Percentiles rank a stretch among this genome's conserved stretches.
phyloP scores from a whole-genome alignment of 2,329 filamentous ascomycete species.

The Graphilbum sp. region DNA sequence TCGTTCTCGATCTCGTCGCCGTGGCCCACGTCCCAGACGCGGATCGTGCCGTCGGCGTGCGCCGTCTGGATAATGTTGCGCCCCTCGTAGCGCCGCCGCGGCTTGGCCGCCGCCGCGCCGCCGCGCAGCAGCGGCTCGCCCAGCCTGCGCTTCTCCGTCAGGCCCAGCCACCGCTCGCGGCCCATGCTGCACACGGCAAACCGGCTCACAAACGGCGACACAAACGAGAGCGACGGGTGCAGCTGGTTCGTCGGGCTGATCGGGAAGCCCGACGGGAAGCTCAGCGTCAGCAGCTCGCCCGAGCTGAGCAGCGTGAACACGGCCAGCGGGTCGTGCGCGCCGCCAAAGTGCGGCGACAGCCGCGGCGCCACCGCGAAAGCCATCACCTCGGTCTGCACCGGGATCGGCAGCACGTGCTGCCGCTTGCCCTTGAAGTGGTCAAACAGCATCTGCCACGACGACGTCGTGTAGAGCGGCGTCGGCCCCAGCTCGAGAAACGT shows the following conservation, averaged over 20 bases:
- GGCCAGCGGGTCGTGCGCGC: constrained; percentile 81
- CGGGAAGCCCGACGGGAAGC: constrained; percentile 80
- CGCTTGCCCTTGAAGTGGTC: constrained; percentile 68
- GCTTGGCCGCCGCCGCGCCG: constrained; percentile 54
- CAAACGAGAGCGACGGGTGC: constrained; percentile 71
- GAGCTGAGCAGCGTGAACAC: constrained; percentile 65
- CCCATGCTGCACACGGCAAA: constrained; percentile 58
- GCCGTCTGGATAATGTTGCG: constrained; percentile 75
- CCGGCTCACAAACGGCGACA: constrained; percentile 75
- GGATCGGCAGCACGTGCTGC: constrained; percentile 55
- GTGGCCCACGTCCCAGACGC: constrained; percentile 84
- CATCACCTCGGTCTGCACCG: constrained; percentile 57
- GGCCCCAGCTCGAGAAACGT: constrained; percentile 80
- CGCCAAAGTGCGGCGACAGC: constrained; percentile 66
- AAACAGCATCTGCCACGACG: constrained; percentile 69
- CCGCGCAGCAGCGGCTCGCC: constrained; percentile 67
- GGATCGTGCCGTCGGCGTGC: constrained; percentile 81
- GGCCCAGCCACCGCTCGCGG: constrained; percentile 70
- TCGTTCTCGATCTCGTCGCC: constrained; percentile 87
- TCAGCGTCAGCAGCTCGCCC: constrained; percentile 77
- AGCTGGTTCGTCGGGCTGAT: constrained; percentile 88
- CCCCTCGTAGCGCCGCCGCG: constrained; percentile 61
- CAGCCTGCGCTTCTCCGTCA: constrained; percentile 68
- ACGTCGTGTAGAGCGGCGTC: constrained; percentile 83
- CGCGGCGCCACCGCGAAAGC: constrained; percentile 77